Evolutionary conservation across 2,329 filamentous ascomycete genomes (phyloP).

Genomic region (Mycosphaerella arachidis): DNA sequence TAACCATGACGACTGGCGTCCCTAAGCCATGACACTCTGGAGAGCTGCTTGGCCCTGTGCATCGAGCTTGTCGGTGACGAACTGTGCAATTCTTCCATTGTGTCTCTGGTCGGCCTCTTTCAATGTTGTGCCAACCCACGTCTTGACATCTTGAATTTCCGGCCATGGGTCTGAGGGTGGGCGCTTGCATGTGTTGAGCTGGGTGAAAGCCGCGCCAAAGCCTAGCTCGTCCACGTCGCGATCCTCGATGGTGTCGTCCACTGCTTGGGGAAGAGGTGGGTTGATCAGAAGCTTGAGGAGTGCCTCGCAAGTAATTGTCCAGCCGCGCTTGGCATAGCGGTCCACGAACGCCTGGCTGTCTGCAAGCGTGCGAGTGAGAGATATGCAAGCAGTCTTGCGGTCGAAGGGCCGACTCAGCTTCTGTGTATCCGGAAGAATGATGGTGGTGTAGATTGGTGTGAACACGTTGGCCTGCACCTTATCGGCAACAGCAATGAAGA

Average conservation of each 20-base stretch:
- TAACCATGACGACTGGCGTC: too few relatives aligned
- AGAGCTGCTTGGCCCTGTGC: conserved; percentile 40
- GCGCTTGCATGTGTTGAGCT: conserved; percentile 83
- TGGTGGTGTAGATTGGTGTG: conserved; percentile 74
- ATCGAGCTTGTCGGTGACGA: conserved; percentile 65
- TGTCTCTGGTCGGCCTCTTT: conserved; percentile 72
- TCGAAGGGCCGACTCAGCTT: conserved; percentile 83
- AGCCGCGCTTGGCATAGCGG: conserved; percentile 69
- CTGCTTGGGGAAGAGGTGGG: conserved; percentile 64
- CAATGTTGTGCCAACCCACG: conserved; percentile 79
- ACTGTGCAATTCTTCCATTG: conserved; percentile 64
- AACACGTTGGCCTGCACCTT: conserved; percentile 74
- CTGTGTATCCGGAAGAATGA: conserved; percentile 84
- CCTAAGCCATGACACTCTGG: conserved; percentile 31
- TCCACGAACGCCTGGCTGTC: conserved; percentile 79
- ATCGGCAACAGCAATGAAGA: conserved; percentile 82
- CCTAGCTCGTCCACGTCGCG: conserved; percentile 91
- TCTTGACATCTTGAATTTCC: conserved; percentile 71
- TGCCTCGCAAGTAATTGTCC: conserved; percentile 85
- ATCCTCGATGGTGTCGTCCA: conserved; percentile 74
- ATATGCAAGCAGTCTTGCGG: conserved; percentile 88
- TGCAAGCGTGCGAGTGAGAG: conserved; percentile 84
- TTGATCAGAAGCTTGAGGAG: conserved; percentile 85
- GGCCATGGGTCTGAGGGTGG: conserved; percentile 75
- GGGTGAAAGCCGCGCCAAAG: conserved; percentile 92